Evolutionary conservation across 306 rosid genomes (phyloP).

Genomic region (Vicia sativa): DNA sequence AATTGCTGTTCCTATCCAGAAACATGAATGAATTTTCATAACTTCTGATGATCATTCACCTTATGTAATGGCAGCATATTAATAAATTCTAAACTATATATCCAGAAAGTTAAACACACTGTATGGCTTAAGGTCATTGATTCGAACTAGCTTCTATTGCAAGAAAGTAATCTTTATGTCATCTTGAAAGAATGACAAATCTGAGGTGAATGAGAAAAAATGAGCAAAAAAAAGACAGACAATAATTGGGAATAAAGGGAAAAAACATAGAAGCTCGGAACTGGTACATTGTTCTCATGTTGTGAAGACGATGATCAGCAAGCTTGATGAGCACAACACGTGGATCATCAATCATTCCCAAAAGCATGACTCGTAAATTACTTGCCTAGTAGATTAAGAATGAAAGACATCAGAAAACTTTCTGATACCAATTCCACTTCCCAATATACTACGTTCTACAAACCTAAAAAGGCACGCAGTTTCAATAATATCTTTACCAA

Average conservation of each 20-base stretch:
- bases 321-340: conserved; percentile 98
- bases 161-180: conserved; percentile 11
- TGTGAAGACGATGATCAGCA: conserved; percentile 99
- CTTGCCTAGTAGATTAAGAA: conserved; percentile 71
- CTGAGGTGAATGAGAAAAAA: conserved; percentile 26
- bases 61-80: conserved; percentile 63
- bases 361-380: conserved; percentile 86
- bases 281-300: conserved; percentile 94
- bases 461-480: conserved; percentile 25
- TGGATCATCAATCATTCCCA: conserved; percentile 99
- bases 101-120: conserved; percentile 29
- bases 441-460: conserved; percentile 31
- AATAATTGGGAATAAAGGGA: conserved; percentile 10
- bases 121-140: conserved; percentile 23
- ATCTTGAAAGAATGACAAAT: conserved; percentile 7
- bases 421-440: conserved; percentile 31
- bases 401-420: conserved; percentile 47
- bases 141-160: conserved; percentile 13
- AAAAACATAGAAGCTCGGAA: conserved; percentile 39
- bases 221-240: conserved; percentile 28
- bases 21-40: conserved; percentile 15
- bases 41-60: conserved; percentile 13
- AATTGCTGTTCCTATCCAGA: conserved; percentile 32
- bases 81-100: conserved; percentile 26
- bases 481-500: conserved; percentile 29